Evolutionary conservation across 805 yeast genomes (phyloP), one percentile per base, ranked within the genome.

Genomic region (Candida xyloterini): DNA sequence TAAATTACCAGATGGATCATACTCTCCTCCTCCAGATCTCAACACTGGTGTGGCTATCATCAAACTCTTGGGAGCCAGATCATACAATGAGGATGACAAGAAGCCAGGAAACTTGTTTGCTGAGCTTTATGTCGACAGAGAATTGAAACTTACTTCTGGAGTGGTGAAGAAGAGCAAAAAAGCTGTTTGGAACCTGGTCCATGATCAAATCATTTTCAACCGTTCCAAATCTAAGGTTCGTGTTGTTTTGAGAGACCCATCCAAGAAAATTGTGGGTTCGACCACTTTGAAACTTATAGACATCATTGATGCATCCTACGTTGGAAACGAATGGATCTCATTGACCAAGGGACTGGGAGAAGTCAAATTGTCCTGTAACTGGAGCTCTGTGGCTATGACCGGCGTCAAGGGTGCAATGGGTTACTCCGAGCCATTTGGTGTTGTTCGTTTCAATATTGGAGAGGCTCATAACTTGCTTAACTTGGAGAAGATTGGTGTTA

Each of bases 371-470:
- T 63, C 74, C 4, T 78, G 93, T 21, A 64, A 68, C 38, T 93
- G 96, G 96, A 88, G 83, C 62, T 91, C 98, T 7, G 95, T 90
- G 36, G 78, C 73, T 21, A 65, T 91, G 55, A 62, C 71, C 15
- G 78, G 80, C 37, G 84, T 83, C 13, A 63, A 79, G 27, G 86
- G 88, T 45, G 65, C 85, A 15, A 78, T 81, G 51, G 93, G 91
- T 36, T 91, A 89, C 66, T 78, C 88, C n/a, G 88, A 88, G 42
- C 99, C 99, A 35, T 82, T 91, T 58, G 99, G 99, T 59, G 91
- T 84, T 24, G 73, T 90, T 5, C 79, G 97, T 56, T 70, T 93
- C 21, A 70, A 74, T 43, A 62, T 93, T 44, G 76, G 75, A 50
- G 74, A 73, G 45, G 97, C 95, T 30, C 76, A 73, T 41, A 83